Conservation (phyloP, 768 basidiomycete species). For the Calocybe indica region DNA sequence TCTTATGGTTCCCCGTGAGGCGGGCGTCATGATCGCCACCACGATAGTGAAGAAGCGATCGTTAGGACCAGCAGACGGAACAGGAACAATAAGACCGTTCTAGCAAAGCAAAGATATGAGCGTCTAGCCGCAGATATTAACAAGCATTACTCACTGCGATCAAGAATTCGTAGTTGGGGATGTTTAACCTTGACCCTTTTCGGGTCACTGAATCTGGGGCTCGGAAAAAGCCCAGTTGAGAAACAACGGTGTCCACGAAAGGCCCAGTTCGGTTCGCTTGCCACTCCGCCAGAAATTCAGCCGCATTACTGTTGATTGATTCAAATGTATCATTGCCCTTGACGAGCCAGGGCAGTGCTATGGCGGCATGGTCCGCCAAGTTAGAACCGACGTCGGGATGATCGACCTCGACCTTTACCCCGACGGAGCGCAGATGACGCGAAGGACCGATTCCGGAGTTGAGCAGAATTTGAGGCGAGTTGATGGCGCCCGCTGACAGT, state of each 20-base stretch:
- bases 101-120: background rate
- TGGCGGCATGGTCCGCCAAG: conserved; percentile 13
- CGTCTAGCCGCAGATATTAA: background rate
- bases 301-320: conserved; percentile 6
- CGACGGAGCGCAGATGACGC: conserved; percentile 4
- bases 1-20: conserved; percentile 16
- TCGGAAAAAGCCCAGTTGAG: conserved; percentile 21
- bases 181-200: conserved; percentile 18
- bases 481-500: conserved; percentile 21
- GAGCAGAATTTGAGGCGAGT: conserved; percentile 19
- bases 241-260: conserved; percentile 14
- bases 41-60: conserved; percentile 14
- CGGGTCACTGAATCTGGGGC: conserved; percentile 14
- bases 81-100: conserved; percentile 11
- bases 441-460: conserved; percentile 11
- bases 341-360: conserved; percentile 9
- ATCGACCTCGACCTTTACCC: conserved; percentile 9
- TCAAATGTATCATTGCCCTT: conserved; percentile 13
- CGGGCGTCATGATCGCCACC: conserved; percentile 17
- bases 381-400: conserved; percentile 18
- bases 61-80: conserved; percentile 10
- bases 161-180: conserved; percentile 23
- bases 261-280: conserved; percentile 16
- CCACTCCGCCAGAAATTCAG: conserved; percentile 13
- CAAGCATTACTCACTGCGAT: conserved; percentile 14